A percentile compares a stretch with the other conserved stretches of the same genome.
These are phyloP conservation scores for Colletotrichum cereale DNA, from an alignment of 2,329 filamentous ascomycete genomes.

Conservation along the genomic window DNA sequence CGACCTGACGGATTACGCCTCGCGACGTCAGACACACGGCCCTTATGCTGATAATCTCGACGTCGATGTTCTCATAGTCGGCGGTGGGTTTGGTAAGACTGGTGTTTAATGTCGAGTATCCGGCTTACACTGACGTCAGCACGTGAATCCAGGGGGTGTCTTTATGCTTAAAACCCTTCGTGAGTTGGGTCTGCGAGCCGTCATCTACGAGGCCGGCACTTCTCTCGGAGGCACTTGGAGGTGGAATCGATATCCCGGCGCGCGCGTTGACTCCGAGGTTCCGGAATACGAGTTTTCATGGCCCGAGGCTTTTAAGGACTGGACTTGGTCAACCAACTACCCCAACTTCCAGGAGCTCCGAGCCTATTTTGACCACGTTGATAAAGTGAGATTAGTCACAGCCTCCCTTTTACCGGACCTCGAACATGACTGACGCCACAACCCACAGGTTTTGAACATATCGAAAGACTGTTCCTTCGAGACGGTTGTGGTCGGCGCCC, in stretches of 20 bases:
- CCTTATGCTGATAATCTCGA: conserved; percentile 59
- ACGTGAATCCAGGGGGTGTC: conserved; percentile 49
- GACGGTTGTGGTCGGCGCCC: conserved; percentile 64
- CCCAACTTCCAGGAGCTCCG: conserved; percentile 65
- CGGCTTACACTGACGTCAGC: background rate
- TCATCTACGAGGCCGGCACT: conserved; percentile 65
- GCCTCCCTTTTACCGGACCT: background rate
- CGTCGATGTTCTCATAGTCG: conserved; percentile 59
- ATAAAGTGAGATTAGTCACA: conserved; percentile 51
- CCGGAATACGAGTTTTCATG: conserved; percentile 67
- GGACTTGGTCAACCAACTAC: conserved; percentile 68
- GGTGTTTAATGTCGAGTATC: background rate
- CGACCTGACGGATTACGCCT: conserved; percentile 54
- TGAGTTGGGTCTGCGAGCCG: conserved; percentile 60
- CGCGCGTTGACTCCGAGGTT: conserved; percentile 65
- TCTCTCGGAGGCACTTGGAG: conserved; percentile 67
- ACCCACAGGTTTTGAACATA: conserved; percentile 56
- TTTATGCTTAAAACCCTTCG: conserved; percentile 66
- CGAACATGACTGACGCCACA: background rate
- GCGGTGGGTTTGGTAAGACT: conserved; percentile 54
- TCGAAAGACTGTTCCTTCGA: conserved; percentile 70
- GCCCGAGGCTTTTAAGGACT: conserved; percentile 65
- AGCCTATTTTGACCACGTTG: conserved; percentile 70
- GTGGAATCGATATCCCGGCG: conserved; percentile 69
- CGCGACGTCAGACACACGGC: conserved; percentile 47